phyloP scores from a whole-genome alignment of 2,329 filamentous ascomycete species.

The Anthostomella pinea region DNA sequence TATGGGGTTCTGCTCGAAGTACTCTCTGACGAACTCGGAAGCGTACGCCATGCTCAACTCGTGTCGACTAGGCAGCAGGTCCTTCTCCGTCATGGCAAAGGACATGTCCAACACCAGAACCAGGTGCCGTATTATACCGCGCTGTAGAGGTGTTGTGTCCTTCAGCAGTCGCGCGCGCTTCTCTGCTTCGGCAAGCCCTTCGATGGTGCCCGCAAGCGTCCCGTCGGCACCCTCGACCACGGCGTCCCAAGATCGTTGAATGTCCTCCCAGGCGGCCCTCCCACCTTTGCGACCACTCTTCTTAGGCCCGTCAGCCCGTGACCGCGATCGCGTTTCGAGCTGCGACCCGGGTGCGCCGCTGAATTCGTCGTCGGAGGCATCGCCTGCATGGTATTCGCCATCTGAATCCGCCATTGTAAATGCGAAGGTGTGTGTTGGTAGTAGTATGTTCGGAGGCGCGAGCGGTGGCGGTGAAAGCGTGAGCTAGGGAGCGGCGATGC shows the following conservation, averaged over 20 bases:
- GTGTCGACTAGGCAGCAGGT: conserved; percentile 84
- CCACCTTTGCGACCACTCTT: conserved; percentile 30
- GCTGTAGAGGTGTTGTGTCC: conserved; percentile 92
- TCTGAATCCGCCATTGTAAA: conserved; percentile 67
- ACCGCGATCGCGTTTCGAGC: conserved; percentile 21
- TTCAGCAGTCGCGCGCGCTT: conserved; percentile 79
- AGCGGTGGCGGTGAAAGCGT: neutral
- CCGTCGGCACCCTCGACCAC: conserved; percentile 78
- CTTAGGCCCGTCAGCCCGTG: conserved; percentile 28
- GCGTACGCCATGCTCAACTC: conserved; percentile 79
- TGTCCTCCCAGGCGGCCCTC: conserved; percentile 63
- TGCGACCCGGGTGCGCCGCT: conserved; percentile 40
- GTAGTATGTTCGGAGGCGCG: neutral
- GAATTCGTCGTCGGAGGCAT: conserved; percentile 64
- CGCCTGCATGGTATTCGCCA: conserved; percentile 64
- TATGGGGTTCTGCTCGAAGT: conserved; percentile 98
- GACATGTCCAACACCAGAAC: conserved; percentile 90
- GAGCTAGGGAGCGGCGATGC: too few relatives aligned
- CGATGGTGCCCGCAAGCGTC: conserved; percentile 67
- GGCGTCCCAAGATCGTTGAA: conserved; percentile 68
- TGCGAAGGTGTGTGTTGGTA: neutral
- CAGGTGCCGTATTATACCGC: conserved; percentile 96
- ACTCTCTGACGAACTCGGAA: conserved; percentile 85
- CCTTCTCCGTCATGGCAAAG: conserved; percentile 91
- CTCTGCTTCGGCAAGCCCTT: conserved; percentile 74